These are phyloP conservation scores for Podaxis sp. DNA, from an alignment of 768 basidiomycete genomes.

Conservation along the genomic window DNA sequence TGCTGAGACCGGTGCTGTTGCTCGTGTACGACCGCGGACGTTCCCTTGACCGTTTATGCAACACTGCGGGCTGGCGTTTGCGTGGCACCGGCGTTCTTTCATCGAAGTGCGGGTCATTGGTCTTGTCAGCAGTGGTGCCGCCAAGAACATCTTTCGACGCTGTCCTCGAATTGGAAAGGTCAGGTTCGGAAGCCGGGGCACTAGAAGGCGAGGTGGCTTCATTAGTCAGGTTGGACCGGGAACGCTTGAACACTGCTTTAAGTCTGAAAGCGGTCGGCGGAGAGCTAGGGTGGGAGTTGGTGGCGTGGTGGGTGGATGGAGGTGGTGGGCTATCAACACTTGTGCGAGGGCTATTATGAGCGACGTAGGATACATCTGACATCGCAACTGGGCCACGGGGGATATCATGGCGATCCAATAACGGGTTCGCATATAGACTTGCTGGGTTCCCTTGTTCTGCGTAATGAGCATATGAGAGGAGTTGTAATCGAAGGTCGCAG, in stretches of 20 bases:
- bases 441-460: constrained; percentile 64
- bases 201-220: constrained; percentile 31
- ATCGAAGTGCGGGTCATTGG: constrained; percentile 15
- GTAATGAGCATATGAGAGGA: constrained; percentile 77
- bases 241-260: constrained; percentile 62
- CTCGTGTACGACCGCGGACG: constrained; percentile 62
- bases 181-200: constrained; percentile 14
- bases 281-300: constrained; percentile 26
- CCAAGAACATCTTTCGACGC: constrained; percentile 26
- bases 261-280: constrained; percentile 66
- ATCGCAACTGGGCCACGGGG: constrained; percentile 44
- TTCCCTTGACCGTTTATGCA: constrained; percentile 36
- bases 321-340: constrained; percentile 45
- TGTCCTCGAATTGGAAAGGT: constrained; percentile 18
- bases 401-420: constrained; percentile 41
- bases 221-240: constrained; percentile 53
- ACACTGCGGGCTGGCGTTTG: constrained; percentile 25
- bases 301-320: constrained; percentile 22
- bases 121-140: constrained; percentile 10
- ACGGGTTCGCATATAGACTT: constrained; percentile 53
- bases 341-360: constrained; percentile 42
- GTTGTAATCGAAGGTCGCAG: constrained; percentile 79
- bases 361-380: constrained; percentile 57
- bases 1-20: constrained; percentile 56
- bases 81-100: constrained; percentile 21